Conservation (phyloP, 306 rosid genomes). For the Fragaria iinumae region DNA sequence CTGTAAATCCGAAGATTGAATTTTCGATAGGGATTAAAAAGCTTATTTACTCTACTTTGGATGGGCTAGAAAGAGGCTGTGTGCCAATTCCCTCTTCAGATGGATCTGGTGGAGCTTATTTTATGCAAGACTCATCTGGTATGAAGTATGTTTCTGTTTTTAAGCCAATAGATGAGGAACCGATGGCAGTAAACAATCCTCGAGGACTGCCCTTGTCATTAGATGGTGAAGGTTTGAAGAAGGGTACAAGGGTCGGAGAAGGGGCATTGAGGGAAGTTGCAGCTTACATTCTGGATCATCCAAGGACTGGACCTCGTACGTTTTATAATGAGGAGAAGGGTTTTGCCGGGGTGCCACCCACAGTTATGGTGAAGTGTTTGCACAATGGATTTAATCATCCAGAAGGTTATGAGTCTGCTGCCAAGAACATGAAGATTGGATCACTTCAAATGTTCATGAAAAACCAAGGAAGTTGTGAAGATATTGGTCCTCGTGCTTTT, state of each 20-base stretch:
- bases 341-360: constrained; percentile 90
- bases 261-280: constrained; percentile 98
- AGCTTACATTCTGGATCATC: constrained; percentile 88
- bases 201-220: constrained; percentile 58
- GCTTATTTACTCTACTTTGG: constrained; percentile 48
- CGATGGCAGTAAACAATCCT: constrained; percentile 59
- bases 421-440: constrained; percentile 57
- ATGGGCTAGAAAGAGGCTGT: constrained; percentile 54
- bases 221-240: constrained; percentile 89
- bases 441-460: constrained; percentile 88
- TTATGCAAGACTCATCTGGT: constrained; percentile 66
- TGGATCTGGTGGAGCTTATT: constrained; percentile 81
- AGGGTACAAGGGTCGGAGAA: constrained; percentile 84
- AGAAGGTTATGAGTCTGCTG: constrained; percentile 39
- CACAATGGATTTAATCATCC: constrained; percentile 66
- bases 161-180: constrained; percentile 61
- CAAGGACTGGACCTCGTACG: constrained; percentile 49
- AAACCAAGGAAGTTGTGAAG: constrained; percentile 89
- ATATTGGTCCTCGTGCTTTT: constrained; percentile 78
- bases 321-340: constrained; percentile 54
- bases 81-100: constrained; percentile 68
- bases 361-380: constrained; percentile 67
- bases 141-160: constrained; percentile 57
- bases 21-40: constrained; percentile 41
- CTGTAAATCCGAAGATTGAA: constrained; percentile 34